A percentile compares a stretch with the other conserved stretches of the same genome.
Conservation (phyloP, 2,329 filamentous ascomycete species). For the Sporothrix protearum region DNA sequence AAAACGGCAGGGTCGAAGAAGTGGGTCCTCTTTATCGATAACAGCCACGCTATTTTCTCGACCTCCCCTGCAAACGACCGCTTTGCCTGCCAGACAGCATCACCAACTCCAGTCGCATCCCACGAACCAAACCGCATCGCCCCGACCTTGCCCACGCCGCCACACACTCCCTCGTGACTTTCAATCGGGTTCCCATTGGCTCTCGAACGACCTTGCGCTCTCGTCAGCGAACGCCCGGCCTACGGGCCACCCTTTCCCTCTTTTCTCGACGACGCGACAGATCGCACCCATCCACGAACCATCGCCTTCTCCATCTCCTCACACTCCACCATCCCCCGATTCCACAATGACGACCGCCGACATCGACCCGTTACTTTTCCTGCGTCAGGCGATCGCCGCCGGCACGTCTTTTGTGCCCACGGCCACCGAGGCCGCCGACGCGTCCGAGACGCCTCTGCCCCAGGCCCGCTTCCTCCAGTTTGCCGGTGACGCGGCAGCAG, state of each 20-base stretch:
- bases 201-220: not conserved
- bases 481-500: slow-evolving; percentile 46
- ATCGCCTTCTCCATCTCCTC: not conserved
- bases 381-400: slow-evolving; percentile 77
- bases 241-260: slow-evolving; percentile 19
- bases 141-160: not conserved
- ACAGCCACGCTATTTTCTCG: slow-evolving; percentile 17
- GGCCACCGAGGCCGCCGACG: slow-evolving; percentile 62
- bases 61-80: not conserved
- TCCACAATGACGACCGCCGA: slow-evolving; percentile 19
- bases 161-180: not conserved
- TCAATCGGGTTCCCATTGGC: not conserved
- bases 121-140: not conserved
- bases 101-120: not conserved
- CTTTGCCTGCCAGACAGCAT: not conserved
- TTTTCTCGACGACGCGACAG: slow-evolving; percentile 4
- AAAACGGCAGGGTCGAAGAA: not conserved
- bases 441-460: slow-evolving; percentile 62
- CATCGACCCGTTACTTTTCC: slow-evolving; percentile 71
- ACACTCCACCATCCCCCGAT: not conserved
- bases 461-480: slow-evolving; percentile 78
- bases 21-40: slow-evolving; percentile 21
- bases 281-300: not conserved
- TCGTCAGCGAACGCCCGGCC: slow-evolving; percentile 14
- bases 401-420: slow-evolving; percentile 68